phyloP scores from a whole-genome alignment of 2,329 filamentous ascomycete species.

The Xylaria sp. region DNA sequence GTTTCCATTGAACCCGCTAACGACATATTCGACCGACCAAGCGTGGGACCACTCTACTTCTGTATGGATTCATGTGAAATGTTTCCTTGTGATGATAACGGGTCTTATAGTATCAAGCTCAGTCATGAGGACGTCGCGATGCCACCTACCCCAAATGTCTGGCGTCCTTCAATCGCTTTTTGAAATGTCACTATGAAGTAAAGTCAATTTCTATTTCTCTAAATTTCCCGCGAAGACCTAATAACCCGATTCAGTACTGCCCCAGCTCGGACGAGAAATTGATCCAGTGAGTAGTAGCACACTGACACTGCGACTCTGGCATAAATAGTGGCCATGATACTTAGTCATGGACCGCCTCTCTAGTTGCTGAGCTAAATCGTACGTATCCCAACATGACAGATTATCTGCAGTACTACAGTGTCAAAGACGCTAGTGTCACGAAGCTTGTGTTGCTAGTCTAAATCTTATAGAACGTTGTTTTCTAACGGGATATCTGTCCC shows the following conservation, averaged over 20 bases:
- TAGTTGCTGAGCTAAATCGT: background rate
- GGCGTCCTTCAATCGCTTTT: background rate
- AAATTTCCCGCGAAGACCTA: background rate
- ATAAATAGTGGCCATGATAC: background rate
- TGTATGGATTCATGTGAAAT: too few relatives aligned
- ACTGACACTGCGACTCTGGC: background rate
- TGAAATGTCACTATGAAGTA: constrained; percentile 35
- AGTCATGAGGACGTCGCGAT: background rate
- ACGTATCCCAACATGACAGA: background rate
- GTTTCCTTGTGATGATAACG: constrained; percentile 6
- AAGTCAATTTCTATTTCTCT: constrained; percentile 42
- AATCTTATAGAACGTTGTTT: background rate
- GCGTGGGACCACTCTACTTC: background rate
- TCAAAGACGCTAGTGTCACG: too few relatives aligned
- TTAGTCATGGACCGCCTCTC: background rate
- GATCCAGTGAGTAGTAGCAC: background rate
- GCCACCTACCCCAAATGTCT: too few relatives aligned
- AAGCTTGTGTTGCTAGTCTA: too few relatives aligned
- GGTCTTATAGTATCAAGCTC: background rate
- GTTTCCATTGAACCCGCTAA: background rate
- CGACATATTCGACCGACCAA: background rate
- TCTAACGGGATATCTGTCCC: background rate
- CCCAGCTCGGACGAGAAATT: background rate
- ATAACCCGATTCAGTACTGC: background rate
- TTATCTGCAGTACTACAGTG: background rate